Evolutionary conservation across 2,329 filamentous ascomycete genomes (phyloP).

Genomic region (Daldinia sp.): DNA sequence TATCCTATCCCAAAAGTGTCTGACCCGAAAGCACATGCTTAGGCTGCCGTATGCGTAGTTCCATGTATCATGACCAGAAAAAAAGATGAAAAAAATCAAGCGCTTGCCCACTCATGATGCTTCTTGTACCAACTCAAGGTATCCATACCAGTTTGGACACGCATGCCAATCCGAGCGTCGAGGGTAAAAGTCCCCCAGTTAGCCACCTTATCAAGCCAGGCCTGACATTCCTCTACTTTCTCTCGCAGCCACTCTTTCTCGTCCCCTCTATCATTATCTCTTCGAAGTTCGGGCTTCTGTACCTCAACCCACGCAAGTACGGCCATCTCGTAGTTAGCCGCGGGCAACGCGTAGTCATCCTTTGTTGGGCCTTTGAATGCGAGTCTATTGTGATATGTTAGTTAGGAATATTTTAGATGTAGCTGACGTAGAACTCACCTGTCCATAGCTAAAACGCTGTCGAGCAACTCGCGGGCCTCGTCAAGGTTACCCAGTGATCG

Average conservation of each 20-base stretch:
- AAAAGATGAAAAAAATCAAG: conserved; percentile 16
- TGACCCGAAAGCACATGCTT: background rate
- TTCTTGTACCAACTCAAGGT: conserved; percentile 68
- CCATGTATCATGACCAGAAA: conserved; percentile 6
- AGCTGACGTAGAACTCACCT: conserved; percentile 56
- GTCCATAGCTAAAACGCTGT: conserved; percentile 75
- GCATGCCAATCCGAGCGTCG: conserved; percentile 80
- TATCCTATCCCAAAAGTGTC: background rate
- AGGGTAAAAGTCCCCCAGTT: conserved; percentile 79
- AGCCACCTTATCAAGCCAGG: conserved; percentile 74
- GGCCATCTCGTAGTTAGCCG: conserved; percentile 87
- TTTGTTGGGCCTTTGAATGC: conserved; percentile 70
- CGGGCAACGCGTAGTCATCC: conserved; percentile 79
- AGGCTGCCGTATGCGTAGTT: conserved; percentile 23
- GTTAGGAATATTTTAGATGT: conserved; percentile 7
- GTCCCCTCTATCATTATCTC: conserved; percentile 37
- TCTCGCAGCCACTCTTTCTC: conserved; percentile 51
- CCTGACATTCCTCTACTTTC: conserved; percentile 71
- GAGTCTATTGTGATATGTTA: conserved; percentile 53
- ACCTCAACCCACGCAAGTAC: conserved; percentile 82
- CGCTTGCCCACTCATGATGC: conserved; percentile 45
- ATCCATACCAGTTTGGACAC: conserved; percentile 76
- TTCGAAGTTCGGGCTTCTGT: conserved; percentile 55
- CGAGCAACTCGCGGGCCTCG: conserved; percentile 74
- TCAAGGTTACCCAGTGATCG: conserved; percentile 71